Evolutionary conservation across 345 rosid genomes (phyloP).

Genomic region (Corchorus capsularis): DNA sequence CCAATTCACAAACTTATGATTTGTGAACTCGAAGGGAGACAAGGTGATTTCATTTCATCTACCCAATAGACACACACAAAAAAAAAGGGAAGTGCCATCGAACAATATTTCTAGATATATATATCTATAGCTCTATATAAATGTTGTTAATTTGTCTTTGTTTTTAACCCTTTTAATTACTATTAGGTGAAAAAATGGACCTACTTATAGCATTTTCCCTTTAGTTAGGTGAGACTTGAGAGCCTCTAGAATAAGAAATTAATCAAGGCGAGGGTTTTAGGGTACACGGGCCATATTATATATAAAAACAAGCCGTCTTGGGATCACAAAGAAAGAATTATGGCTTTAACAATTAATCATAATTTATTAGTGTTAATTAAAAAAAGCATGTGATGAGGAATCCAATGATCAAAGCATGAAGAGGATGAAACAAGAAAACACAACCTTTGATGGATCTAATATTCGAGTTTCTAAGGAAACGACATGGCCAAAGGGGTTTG

Average conservation of each 20-base stretch:
- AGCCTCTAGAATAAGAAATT: constrained; percentile 14
- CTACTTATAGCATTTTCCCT: constrained; percentile 7
- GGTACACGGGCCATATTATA: neutral
- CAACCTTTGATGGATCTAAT: constrained; percentile 38
- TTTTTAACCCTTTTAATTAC: neutral
- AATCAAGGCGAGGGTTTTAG: constrained; percentile 12
- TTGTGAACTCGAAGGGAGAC: no score
- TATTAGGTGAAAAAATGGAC: neutral
- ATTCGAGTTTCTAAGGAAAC: constrained; percentile 34
- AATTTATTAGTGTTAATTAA: constrained; percentile 4
- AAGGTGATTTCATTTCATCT: no score
- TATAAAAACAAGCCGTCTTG: constrained; percentile 22
- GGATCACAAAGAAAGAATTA: constrained; percentile 31
- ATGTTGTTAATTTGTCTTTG: neutral
- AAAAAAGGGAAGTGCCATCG: neutral
- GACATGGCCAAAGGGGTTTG: constrained; percentile 34
- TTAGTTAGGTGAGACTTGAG: constrained; percentile 17
- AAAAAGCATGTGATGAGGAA: constrained; percentile 43
- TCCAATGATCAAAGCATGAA: constrained; percentile 45
- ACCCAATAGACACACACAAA: neutral
- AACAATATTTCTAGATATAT: neutral
- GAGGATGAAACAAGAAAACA: constrained; percentile 31
- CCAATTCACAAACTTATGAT: no score
- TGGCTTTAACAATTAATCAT: constrained; percentile 13
- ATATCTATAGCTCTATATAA: neutral